Evolutionary conservation across 176 grass and related monocot species (phyloP).

Genomic region (Oryza coarctata): DNA sequence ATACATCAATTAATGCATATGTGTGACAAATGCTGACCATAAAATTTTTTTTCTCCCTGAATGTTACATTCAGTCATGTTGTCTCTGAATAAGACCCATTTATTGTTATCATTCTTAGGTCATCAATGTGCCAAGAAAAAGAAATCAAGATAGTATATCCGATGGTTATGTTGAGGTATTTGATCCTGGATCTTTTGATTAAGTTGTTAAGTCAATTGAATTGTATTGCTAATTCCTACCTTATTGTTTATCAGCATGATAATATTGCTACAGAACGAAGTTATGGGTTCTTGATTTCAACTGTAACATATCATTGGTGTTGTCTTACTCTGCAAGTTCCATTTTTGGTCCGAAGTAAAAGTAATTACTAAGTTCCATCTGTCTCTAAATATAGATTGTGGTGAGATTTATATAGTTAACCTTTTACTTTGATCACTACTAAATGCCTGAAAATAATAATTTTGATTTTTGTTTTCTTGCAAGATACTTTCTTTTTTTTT

Average conservation of each 20-base stretch:
- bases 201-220: not conserved
- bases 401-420: not conserved
- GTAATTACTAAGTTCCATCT: not conserved
- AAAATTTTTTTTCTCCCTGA: not conserved
- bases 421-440: not conserved
- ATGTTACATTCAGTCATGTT: not conserved
- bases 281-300: not conserved
- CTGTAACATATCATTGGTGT: not conserved
- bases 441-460: not conserved
- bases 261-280: not conserved
- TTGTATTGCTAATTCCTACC: not conserved
- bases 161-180: conserved; percentile 48
- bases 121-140: conserved; percentile 67
- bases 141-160: conserved; percentile 41
- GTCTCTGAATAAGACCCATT: not conserved
- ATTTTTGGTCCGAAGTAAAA: not conserved
- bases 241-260: not conserved
- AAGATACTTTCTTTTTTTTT: not conserved
- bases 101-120: conserved; percentile 39
- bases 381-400: not conserved
- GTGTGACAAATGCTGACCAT: not conserved
- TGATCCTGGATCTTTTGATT: not conserved
- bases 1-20: not conserved
- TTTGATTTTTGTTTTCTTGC: not conserved
- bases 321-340: not conserved